Conservation (phyloP, 1,284 basidiomycete species). For the Papiliotrema laurentii region DNA sequence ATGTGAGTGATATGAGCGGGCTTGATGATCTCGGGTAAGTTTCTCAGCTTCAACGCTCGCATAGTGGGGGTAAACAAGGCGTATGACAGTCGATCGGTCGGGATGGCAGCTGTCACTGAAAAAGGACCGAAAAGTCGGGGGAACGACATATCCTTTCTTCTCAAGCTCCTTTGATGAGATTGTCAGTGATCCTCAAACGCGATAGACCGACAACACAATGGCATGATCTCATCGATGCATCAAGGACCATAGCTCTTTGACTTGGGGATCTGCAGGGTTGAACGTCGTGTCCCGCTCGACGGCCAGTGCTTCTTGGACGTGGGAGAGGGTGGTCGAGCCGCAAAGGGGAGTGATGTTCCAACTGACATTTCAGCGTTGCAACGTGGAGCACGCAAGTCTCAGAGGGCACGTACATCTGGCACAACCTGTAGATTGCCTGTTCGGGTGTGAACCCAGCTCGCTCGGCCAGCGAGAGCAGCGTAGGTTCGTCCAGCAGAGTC, state of each 20-base stretch:
- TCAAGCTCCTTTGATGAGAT: neutral
- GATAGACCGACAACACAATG: neutral
- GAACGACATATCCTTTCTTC: neutral
- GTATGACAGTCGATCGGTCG: neutral
- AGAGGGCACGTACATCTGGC: conserved; percentile 49
- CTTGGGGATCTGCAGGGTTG: neutral
- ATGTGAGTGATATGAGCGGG: conserved; percentile 3
- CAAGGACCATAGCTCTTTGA: neutral
- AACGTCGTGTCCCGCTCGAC: conserved; percentile 36
- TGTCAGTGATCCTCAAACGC: neutral
- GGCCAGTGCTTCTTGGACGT: conserved; percentile 62
- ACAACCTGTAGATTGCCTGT: conserved; percentile 64
- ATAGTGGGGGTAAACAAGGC: neutral
- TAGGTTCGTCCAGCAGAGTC: conserved; percentile 55
- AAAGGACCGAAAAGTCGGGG: neutral
- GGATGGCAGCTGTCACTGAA: neutral
- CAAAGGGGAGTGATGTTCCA: conserved; percentile 43
- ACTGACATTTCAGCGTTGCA: conserved; percentile 14
- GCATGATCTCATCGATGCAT: neutral
- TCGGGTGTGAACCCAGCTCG: conserved; percentile 56
- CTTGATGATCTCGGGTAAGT: neutral
- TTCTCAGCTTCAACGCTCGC: neutral
- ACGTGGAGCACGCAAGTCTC: neutral
- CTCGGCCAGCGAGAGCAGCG: conserved; percentile 52
- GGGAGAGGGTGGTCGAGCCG: conserved; percentile 40